phyloP scores from a whole-genome alignment of 176 grass and related monocot genomes.

The Triticum urartu region DNA sequence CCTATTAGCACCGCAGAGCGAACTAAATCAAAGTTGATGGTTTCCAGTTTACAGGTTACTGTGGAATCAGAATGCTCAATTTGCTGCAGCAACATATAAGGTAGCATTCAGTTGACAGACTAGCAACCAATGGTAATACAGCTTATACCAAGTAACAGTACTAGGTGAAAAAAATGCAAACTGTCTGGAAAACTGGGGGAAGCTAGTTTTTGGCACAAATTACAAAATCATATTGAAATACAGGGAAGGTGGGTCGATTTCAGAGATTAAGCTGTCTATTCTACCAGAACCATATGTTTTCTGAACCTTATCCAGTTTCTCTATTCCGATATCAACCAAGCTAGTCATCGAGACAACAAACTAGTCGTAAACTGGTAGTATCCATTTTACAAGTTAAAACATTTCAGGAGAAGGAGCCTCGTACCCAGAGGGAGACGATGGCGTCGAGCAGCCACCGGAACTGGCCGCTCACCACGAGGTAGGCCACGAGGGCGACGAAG shows the following conservation, averaged over 20 bases:
- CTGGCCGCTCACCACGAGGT: constrained; percentile 80
- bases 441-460: constrained; percentile 86
- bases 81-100: background rate
- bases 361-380: background rate
- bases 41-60: constrained; percentile 3
- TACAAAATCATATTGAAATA: background rate
- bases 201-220: background rate
- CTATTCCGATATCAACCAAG: background rate
- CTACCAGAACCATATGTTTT: background rate
- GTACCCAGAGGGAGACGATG: constrained; percentile 95
- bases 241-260: background rate
- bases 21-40: background rate
- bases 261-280: background rate
- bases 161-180: background rate
- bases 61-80: background rate
- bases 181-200: background rate
- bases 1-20: background rate
- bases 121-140: background rate
- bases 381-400: background rate
- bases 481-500: constrained; percentile 70
- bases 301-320: constrained; percentile 7
- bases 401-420: constrained; percentile 26
- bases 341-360: background rate
- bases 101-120: background rate
- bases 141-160: background rate